Percentiles rank a stretch among this genome's conserved stretches.
Conservation (phyloP, 768 basidiomycete genomes). For the Lepiota venenata region DNA sequence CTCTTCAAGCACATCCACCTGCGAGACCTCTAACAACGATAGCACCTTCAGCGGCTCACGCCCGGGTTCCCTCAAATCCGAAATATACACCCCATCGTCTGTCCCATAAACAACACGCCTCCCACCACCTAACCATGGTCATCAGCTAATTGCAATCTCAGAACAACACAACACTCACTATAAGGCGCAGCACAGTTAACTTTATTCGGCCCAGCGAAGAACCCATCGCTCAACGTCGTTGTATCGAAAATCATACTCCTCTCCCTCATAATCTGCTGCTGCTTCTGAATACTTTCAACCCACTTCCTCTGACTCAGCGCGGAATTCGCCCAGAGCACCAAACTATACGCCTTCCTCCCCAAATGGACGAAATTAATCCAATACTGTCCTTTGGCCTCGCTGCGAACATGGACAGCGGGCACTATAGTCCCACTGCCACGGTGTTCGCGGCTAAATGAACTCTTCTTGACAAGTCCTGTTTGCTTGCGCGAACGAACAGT, state of each 20-base stretch:
- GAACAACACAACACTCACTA: constrained; percentile 53
- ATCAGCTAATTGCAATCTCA: background rate
- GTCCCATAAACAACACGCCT: constrained; percentile 93
- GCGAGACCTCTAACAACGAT: constrained; percentile 82
- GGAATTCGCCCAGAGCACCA: constrained; percentile 90
- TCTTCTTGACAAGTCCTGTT: constrained; percentile 45
- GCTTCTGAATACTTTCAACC: constrained; percentile 88
- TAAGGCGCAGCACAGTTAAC: constrained; percentile 90
- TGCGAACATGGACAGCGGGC: constrained; percentile 49
- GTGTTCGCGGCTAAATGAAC: constrained; percentile 36
- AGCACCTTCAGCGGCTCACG: constrained; percentile 89
- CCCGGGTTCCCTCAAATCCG: constrained; percentile 73
- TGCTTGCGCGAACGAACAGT: constrained; percentile 34
- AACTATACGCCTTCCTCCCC: constrained; percentile 87
- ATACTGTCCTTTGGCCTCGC: constrained; percentile 77
- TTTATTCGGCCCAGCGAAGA: constrained; percentile 80
- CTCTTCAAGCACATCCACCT: constrained; percentile 95
- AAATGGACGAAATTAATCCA: constrained; percentile 93
- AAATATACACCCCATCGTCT: constrained; percentile 94
- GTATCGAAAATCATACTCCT: constrained; percentile 87
- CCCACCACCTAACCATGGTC: constrained; percentile 57
- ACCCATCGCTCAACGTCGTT: constrained; percentile 79
- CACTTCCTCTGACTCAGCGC: constrained; percentile 87
- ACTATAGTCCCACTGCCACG: constrained; percentile 36
- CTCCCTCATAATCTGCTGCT: constrained; percentile 83